Evolutionary conservation across 192 early-diverging fungal genomes (phyloP), one percentile per base, ranked within the genome.

Genomic region (Glomus cerebriforme): DNA sequence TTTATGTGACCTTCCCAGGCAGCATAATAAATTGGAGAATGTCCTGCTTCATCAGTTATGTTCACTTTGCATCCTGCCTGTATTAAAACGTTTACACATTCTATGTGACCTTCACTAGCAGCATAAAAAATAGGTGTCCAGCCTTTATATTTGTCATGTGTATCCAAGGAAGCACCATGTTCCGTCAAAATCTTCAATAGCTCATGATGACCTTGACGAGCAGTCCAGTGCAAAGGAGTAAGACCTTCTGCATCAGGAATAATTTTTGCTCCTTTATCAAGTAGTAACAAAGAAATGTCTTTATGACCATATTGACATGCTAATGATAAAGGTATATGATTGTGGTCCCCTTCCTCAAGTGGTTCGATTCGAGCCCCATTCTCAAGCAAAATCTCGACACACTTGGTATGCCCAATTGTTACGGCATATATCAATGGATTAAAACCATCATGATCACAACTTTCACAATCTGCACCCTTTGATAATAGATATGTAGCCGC

Each of bases 111-210:
- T 75, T 99, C 97, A 70, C 90, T 91, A 15, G 94, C 95, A 0
- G 96, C 94, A 84, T 95, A 98, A 73, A 99, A 99, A n/a, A 98
- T 81, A 0, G 98, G 96, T 7, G 96, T 93, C 98, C 98, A 99
- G 19, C 93, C 91, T 79, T 95, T 93, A 85, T 98, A 96, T 81
- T 92, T 92, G 82, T 99, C 98, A 3, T 85, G 82, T 24, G 88
- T 85, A 60, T 99, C 92, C n/a, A 95, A 86, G 22, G 94, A 89
- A 10, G 90, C 90, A 3, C 88, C 90, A 37, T 94, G 87, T 6
- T 84, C 85, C 34, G 97, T 92, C 29, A 99, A 82, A 49, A 96
- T 84, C 13, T 87, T 84, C 27, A 91, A 84, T 15, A 99, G 85
- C 7, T 88, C 88, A 5, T 87, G 82, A 79, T 92, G 93, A 22